Evolutionary conservation across 768 basidiomycete genomes (phyloP), one percentile per base, ranked within the genome.

Genomic region (Kwoniella botswanensis): DNA sequence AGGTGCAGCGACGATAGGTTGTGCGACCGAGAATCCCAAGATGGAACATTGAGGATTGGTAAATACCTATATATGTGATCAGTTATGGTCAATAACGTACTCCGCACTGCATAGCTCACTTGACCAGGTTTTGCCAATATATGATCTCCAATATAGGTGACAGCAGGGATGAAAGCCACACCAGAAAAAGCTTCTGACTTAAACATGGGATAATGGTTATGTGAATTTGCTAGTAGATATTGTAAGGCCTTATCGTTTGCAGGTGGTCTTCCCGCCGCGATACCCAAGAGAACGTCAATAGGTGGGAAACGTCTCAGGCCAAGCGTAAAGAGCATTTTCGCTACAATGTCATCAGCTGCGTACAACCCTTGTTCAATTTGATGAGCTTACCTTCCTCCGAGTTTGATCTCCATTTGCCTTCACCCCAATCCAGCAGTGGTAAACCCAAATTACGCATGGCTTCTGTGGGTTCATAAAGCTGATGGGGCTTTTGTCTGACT

Each of bases 361-460:
- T 35, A 35, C 35, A 35, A 35, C 35, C 35, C 35, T 35, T 35
- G 7, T 4, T 35, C 35, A 35, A 6, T 7, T 35, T 5, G 3
- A 35, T 35, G 4, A 26, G 41, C 84, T 43, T 52, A 92, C 94
- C 93, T 90, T 97, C 95, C 35, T 94, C 93, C 0, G 93, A 93
- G 11, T 87, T 88, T 4, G 86, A 83, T 69, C 88, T 87, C 96
- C 96, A 99, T 81, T 91, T 94, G 1, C 85, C 84, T 69, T 89
- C 86, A 0, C 91, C 91, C 96, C 96, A 99, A 74, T 94, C 93
- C 54, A 98, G 86, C 2, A 97, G 80, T 3, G 95, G 93, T 24
- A 98, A 84, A 9, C 88, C 88, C 6, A 98, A 85, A 60, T 88
- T 86, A 15, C 93, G 87, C 65, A 94, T 89, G 2, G 87, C 85